phyloP scores from a whole-genome alignment of 257 asterid genomes.

The Datura wrightii region DNA sequence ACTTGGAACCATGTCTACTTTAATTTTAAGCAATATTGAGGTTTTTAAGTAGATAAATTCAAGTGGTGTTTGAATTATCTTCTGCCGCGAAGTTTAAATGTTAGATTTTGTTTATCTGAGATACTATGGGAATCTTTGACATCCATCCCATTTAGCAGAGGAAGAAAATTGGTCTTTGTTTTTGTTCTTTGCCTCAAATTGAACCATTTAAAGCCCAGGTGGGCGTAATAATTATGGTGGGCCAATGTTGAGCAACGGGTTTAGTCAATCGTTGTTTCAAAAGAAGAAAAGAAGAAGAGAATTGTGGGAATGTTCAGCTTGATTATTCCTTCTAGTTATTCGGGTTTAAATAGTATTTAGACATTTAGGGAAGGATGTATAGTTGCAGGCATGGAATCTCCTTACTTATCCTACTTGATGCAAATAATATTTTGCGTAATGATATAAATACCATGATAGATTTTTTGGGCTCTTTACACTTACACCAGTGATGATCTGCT shows the following conservation, averaged over 20 bases:
- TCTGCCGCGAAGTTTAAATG: background rate
- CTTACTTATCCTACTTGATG: background rate
- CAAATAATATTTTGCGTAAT: background rate
- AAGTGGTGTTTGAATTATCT: constrained; percentile 24
- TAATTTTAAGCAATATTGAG: constrained; percentile 2
- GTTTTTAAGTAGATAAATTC: constrained; percentile 1
- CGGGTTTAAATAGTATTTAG: background rate
- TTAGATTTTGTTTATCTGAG: constrained; percentile 13
- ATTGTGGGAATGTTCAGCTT: background rate
- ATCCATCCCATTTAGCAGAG: background rate
- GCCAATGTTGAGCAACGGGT: constrained; percentile 18
- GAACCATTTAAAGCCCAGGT: background rate
- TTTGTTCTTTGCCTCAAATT: background rate
- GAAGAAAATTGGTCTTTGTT: background rate
- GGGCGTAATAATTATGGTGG: constrained; percentile 23
- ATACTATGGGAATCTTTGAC: constrained; percentile 13
- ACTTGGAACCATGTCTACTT: background rate
- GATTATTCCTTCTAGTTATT: background rate
- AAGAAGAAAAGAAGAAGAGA: background rate
- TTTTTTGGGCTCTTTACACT: constrained; percentile 10
- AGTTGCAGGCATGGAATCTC: background rate
- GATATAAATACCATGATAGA: constrained; percentile 17
- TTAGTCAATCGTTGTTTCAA: constrained; percentile 4
- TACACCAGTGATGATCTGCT: background rate
- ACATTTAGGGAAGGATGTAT: background rate